A percentile compares a stretch with the other conserved stretches of the same genome.
These are phyloP conservation scores for Arachnopeziza araneosa DNA, from an alignment of 2,329 filamentous ascomycete genomes.

Conservation along the genomic window DNA sequence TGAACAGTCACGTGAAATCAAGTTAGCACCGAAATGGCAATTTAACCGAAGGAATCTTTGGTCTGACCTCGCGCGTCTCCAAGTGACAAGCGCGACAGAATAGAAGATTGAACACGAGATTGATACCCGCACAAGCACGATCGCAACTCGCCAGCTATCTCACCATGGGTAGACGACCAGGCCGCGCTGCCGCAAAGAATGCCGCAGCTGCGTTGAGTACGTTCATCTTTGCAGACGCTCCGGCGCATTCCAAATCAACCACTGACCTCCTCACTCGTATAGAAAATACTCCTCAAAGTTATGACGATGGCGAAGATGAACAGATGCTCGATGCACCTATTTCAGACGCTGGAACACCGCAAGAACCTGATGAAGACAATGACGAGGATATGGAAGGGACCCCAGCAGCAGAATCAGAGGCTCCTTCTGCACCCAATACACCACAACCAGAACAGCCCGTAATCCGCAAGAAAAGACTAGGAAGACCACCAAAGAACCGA, in stretches of 20 bases:
- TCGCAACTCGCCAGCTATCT: neutral
- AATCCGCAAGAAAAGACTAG: constrained; percentile 69
- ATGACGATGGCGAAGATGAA: constrained; percentile 41
- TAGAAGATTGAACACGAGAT: neutral
- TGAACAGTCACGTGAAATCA: neutral
- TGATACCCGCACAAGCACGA: neutral
- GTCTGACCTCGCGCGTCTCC: neutral
- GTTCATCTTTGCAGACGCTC: constrained; percentile 22
- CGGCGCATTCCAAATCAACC: constrained; percentile 13
- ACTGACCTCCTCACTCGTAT: constrained; percentile 4
- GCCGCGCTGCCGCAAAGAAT: constrained; percentile 48
- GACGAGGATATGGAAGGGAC: constrained; percentile 42
- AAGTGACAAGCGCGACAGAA: neutral
- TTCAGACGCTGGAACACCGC: constrained; percentile 25
- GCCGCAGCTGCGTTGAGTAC: constrained; percentile 48
- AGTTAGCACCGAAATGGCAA: neutral
- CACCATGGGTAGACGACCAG: constrained; percentile 42
- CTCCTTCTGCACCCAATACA: constrained; percentile 33
- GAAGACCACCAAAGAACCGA: constrained; percentile 78
- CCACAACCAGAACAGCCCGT: constrained; percentile 42
- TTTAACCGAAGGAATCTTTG: neutral
- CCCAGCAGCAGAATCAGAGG: constrained; percentile 44
- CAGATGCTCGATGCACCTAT: constrained; percentile 36
- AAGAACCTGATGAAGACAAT: constrained; percentile 38
- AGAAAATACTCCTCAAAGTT: constrained; percentile 45